A percentile compares a stretch with the other conserved stretches of the same genome.
Evolutionary conservation across 805 yeast genomes (phyloP).

Genomic region (Candida montana): DNA sequence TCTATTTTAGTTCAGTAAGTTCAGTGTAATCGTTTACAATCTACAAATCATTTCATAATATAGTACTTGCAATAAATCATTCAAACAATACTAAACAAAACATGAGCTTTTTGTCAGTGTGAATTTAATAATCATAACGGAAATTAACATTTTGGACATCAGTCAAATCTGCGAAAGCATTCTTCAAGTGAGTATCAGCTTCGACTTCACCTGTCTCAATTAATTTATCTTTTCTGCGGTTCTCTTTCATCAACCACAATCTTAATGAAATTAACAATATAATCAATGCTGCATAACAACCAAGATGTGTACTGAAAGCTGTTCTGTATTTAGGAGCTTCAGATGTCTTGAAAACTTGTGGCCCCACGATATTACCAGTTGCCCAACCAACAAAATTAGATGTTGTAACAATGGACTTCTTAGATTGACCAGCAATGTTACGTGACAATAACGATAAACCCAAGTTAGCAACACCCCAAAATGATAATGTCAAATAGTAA

Average conservation of each 20-base stretch:
- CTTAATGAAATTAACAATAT: conserved; percentile 1
- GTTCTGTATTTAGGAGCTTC: conserved; percentile 42
- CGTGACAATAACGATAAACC: conserved; percentile 45
- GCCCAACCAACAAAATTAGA: conserved; percentile 47
- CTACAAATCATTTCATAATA: no score
- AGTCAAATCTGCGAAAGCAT: conserved; percentile 12
- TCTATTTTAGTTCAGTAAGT: no score
- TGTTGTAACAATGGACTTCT: conserved; percentile 43
- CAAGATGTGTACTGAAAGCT: conserved; percentile 9
- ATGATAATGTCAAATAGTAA: conserved; percentile 44
- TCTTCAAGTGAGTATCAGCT: conserved; percentile 4
- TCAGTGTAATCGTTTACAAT: background rate
- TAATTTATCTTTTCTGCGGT: conserved; percentile 3
- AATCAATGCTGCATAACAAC: conserved; percentile 6
- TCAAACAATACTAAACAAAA: background rate
- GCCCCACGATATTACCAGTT: conserved; percentile 50
- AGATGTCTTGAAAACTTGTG: conserved; percentile 45
- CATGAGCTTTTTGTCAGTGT: no score
- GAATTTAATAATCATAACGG: conserved; percentile 10
- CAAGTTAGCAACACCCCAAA: conserved; percentile 46
- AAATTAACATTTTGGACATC: conserved; percentile 15
- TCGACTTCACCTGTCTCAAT: conserved; percentile 1
- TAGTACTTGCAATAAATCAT: background rate
- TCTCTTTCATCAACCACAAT: conserved; percentile 5
- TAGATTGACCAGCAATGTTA: conserved; percentile 52